Conservation (phyloP, 2,329 filamentous ascomycete species). For the Fusarium sp. region DNA sequence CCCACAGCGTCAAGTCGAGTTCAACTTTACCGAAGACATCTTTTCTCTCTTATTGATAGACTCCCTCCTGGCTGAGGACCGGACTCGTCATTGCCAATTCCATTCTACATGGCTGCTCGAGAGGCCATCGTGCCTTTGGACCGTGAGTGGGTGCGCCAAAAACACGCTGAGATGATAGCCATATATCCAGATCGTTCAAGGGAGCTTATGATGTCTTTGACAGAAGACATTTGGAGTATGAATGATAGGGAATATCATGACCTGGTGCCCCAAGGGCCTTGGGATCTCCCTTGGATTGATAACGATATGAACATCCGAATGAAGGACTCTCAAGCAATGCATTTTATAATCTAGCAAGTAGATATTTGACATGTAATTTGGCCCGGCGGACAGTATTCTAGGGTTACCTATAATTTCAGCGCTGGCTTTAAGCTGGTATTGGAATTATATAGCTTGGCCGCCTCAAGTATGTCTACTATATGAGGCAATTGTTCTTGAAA, state of each 20-base stretch:
- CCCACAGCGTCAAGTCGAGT: neutral
- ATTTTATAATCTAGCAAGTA: neutral
- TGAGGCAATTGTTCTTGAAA: neutral
- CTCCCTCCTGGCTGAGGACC: neutral
- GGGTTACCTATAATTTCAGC: too few species aligned
- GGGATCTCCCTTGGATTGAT: neutral
- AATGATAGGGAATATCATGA: neutral
- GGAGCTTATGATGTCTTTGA: neutral
- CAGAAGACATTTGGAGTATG: neutral
- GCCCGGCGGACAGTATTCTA: neutral
- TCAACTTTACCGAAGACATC: neutral
- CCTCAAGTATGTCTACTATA: neutral
- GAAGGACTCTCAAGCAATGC: neutral
- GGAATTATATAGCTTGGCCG: neutral
- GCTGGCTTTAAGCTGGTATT: neutral
- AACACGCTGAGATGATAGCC: neutral
- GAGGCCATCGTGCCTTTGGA: neutral
- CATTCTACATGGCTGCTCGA: neutral
- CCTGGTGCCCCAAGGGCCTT: neutral
- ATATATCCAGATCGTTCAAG: neutral
- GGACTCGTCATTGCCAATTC: neutral
- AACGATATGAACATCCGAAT: neutral
- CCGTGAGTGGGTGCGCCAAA: neutral
- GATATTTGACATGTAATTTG: neutral
- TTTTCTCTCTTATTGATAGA: neutral